phyloP scores from a whole-genome alignment of 2,329 filamentous ascomycete species.

The Colletotrichum eleusines region DNA sequence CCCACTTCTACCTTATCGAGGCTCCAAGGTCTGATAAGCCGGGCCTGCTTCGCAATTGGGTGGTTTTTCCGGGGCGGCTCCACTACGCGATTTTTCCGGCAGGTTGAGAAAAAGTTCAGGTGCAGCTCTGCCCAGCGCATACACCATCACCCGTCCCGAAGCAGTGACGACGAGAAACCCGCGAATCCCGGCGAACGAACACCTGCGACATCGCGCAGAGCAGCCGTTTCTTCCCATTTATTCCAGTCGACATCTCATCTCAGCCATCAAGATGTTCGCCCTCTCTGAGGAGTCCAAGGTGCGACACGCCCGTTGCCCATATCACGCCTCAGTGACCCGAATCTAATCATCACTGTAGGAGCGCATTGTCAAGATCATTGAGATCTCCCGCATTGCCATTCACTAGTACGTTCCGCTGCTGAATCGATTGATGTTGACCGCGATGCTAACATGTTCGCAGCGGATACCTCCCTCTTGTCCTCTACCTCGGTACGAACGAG shows the following conservation, averaged over 20 bases:
- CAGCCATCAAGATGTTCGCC: constrained; percentile 63
- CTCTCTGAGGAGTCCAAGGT: constrained; percentile 99
- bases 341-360: constrained; percentile 69
- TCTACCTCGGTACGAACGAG: constrained; percentile 84
- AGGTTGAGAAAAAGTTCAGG: constrained; percentile 39
- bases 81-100: constrained; percentile 35
- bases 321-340: constrained; percentile 12
- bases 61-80: constrained; percentile 37
- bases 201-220: constrained; percentile 5
- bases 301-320: constrained; percentile 42
- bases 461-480: constrained; percentile 95
- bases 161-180: constrained; percentile 37
- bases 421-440: not conserved
- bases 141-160: constrained; percentile 27
- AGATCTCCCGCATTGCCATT: constrained; percentile 91
- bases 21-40: constrained; percentile 22
- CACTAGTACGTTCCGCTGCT: constrained; percentile 79
- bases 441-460: constrained; percentile 63
- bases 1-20: too few species aligned
- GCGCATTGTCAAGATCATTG: constrained; percentile 97
- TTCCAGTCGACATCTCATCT: not conserved
- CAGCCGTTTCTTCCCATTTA: not conserved
- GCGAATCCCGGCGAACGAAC: constrained; percentile 27
- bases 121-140: constrained; percentile 28
- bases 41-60: not conserved